Conservation (phyloP, 345 rosid genomes). For the Linum tenue region DNA sequence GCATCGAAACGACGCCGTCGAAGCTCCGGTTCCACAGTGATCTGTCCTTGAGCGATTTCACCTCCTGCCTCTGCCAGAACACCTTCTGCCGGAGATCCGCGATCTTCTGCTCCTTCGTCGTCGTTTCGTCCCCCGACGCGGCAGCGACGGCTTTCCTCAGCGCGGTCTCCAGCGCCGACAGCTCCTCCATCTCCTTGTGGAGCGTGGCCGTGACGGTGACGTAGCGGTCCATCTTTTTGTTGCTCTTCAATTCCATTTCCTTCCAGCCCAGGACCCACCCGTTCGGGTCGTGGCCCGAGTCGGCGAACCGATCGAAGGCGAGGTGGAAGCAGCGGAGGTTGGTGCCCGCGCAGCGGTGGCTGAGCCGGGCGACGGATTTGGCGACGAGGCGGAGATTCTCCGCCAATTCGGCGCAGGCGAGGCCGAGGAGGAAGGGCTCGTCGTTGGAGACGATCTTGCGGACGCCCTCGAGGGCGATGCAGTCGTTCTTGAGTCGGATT, state of each 20-base stretch:
- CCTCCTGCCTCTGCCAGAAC: constrained; percentile 60
- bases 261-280: constrained; percentile 51
- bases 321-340: constrained; percentile 42
- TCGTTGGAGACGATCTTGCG: constrained; percentile 73
- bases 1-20: constrained; percentile 48
- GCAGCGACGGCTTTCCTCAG: constrained; percentile 29
- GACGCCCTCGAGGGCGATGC: constrained; percentile 65
- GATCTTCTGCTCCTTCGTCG: constrained; percentile 40
- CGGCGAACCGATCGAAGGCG: constrained; percentile 51
- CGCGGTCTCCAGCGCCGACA: constrained; percentile 41
- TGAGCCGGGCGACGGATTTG: constrained; percentile 48
- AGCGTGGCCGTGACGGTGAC: constrained; percentile 56
- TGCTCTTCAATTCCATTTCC: constrained; percentile 49
- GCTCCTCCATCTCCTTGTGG: constrained; percentile 77
- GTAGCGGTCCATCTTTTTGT: constrained; percentile 70
- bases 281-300: constrained; percentile 51
- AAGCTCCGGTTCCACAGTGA: constrained; percentile 82
- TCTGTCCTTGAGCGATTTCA: constrained; percentile 67
- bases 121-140: constrained; percentile 20
- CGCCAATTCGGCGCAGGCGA: constrained; percentile 73
- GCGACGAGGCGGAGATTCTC: constrained; percentile 52
- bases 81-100: constrained; percentile 61
- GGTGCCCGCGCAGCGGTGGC: constrained; percentile 41
- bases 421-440: constrained; percentile 66
- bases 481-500: constrained; percentile 47